Conservation (phyloP, 1,284 basidiomycete species). For the Lentinula novae-zelandiae region DNA sequence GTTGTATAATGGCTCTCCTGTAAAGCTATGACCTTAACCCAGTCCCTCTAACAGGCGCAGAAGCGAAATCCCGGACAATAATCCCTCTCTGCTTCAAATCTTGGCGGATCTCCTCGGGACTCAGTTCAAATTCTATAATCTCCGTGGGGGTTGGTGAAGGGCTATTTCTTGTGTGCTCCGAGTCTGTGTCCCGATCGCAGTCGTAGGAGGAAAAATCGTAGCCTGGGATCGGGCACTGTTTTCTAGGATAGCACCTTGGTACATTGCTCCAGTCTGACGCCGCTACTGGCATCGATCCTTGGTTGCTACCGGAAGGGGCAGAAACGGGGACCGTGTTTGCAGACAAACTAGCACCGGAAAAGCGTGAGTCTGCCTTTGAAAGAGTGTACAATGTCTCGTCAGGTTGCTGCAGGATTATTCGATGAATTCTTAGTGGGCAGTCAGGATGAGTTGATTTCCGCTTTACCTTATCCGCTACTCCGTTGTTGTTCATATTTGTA, state of each 20-base stretch:
- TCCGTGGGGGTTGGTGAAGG: not conserved
- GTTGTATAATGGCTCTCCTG: not conserved
- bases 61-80: not conserved
- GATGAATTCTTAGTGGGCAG: not conserved
- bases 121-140: not conserved
- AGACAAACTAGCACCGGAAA: not conserved
- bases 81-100: not conserved
- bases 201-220: not conserved
- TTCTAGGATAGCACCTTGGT: not conserved
- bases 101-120: not conserved
- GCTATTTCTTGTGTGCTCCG: not conserved
- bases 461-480: not conserved
- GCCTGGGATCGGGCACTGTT: not conserved
- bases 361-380: not conserved
- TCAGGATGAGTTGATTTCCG: not conserved
- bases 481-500: not conserved
- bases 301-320: not conserved
- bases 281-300: not conserved
- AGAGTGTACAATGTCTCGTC: not conserved
- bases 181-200: not conserved
- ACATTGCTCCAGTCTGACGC: not conserved
- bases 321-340: not conserved
- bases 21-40: no score
- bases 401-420: no score
- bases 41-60: not conserved